Percentiles rank a stretch among this genome's conserved stretches.
Conservation (phyloP, 2,329 filamentous ascomycete genomes). For the Dactylellina cionopaga region DNA sequence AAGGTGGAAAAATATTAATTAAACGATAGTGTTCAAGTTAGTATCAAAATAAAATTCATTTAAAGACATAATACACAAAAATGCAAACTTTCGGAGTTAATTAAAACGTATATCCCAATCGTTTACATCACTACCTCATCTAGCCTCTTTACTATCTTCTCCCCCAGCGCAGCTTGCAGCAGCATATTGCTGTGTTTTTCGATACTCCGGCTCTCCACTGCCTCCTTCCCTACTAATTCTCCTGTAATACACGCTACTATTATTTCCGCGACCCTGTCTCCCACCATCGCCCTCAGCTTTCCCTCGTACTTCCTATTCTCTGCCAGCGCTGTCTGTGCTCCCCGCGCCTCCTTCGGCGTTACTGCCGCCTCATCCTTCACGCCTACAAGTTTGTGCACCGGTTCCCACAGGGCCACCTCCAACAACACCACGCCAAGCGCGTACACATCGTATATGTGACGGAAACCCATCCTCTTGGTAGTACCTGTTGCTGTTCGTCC, state of each 20-base stretch:
- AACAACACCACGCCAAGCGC: slow-evolving; percentile 66
- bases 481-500: neutral
- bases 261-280: slow-evolving; percentile 17
- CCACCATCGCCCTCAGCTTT: slow-evolving; percentile 17
- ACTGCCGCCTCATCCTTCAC: slow-evolving; percentile 11
- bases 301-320: slow-evolving; percentile 17
- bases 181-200: neutral
- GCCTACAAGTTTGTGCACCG: slow-evolving; percentile 16
- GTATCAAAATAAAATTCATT: too few relatives aligned
- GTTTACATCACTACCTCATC: slow-evolving; percentile 5
- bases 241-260: slow-evolving; percentile 10
- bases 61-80: too few relatives aligned
- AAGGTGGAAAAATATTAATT: too few relatives aligned
- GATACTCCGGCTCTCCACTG: neutral
- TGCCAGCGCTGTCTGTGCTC: slow-evolving; percentile 11
- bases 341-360: slow-evolving; percentile 3
- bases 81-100: neutral
- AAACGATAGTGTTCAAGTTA: too few relatives aligned
- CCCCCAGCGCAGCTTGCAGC: slow-evolving; percentile 14
- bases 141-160: slow-evolving; percentile 11
- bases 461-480: slow-evolving; percentile 59
- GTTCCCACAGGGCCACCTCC: slow-evolving; percentile 67
- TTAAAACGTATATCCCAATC: neutral
- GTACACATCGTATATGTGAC: slow-evolving; percentile 67
- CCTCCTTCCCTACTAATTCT: slow-evolving; percentile 1